Evolutionary conservation across 345 rosid species (phyloP).

Genomic region (Diplotaxis tenuifolia): DNA sequence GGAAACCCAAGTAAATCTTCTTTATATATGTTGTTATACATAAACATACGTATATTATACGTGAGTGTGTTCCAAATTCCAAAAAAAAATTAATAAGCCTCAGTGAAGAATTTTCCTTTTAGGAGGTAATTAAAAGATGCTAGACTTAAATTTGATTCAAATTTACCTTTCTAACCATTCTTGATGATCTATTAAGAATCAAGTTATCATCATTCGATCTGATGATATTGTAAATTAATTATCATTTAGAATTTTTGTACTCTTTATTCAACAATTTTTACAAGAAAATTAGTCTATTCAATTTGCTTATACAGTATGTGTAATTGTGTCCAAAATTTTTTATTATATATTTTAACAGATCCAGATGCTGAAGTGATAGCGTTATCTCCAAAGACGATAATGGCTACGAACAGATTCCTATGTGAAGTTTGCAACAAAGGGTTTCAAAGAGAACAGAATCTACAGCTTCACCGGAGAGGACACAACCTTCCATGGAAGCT

Average conservation of each 20-base stretch:
- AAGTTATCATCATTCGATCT: background rate
- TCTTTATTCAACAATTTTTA: background rate
- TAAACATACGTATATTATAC: background rate
- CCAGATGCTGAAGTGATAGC: slow-evolving; percentile 89
- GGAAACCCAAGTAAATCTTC: slow-evolving; percentile 64
- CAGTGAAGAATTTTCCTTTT: background rate
- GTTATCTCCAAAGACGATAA: slow-evolving; percentile 74
- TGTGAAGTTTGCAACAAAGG: slow-evolving; percentile 90
- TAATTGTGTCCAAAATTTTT: background rate
- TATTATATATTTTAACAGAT: slow-evolving; percentile 45
- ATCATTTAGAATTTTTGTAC: background rate
- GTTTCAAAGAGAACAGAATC: slow-evolving; percentile 76
- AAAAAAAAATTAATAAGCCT: background rate
- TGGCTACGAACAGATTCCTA: slow-evolving; percentile 77
- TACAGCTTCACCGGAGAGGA: slow-evolving; percentile 85
- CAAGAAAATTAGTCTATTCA: background rate
- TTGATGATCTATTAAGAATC: background rate
- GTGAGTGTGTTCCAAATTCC: background rate
- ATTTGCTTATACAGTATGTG: slow-evolving; percentile 1
- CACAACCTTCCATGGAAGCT: slow-evolving; percentile 85
- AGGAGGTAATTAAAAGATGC: background rate
- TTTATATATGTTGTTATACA: background rate
- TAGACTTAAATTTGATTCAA: slow-evolving; percentile 7
- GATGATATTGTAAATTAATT: background rate
- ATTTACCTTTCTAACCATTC: background rate